Evolutionary conservation across 495 filamentous ascomycete species (phyloP).

Genomic region (Neurospora tetrasperma): DNA sequence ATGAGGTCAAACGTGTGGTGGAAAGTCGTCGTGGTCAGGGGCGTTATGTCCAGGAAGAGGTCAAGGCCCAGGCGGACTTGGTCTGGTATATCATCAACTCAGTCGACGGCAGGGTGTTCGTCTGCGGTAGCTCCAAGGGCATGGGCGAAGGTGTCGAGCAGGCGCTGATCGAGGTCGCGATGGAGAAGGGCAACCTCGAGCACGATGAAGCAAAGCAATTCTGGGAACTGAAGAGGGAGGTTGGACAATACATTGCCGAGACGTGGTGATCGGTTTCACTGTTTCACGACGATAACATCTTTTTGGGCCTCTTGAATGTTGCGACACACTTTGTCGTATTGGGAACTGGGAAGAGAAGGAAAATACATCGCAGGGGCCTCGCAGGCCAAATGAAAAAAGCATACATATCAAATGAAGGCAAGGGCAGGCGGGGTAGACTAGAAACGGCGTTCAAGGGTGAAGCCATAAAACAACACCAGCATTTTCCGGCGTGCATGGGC

Average conservation of each 20-base stretch:
- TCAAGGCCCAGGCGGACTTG: slow-evolving; percentile 75
- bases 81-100: slow-evolving; percentile 96
- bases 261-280: slow-evolving; percentile 37
- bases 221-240: slow-evolving; percentile 75
- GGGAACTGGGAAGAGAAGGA: background rate
- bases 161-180: slow-evolving; percentile 68
- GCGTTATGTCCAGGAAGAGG: slow-evolving; percentile 82
- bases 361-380: background rate
- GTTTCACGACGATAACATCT: background rate
- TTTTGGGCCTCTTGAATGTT: background rate
- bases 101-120: slow-evolving; percentile 86
- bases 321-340: background rate
- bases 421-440: background rate
- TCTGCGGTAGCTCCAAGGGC: slow-evolving; percentile 85
- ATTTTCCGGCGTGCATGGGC: background rate
- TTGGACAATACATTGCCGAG: slow-evolving; percentile 79
- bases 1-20: slow-evolving; percentile 86
- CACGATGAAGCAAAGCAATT: slow-evolving; percentile 63
- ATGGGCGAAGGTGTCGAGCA: slow-evolving; percentile 96
- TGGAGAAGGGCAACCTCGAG: slow-evolving; percentile 68
- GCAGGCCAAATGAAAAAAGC: background rate
- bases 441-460: background rate
- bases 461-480: background rate
- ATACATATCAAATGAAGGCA: background rate
- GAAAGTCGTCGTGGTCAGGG: slow-evolving; percentile 70